A percentile compares a stretch with the other conserved stretches of the same genome.
These are phyloP conservation scores for Potentilla sterilis DNA, from an alignment of 306 rosid species.

Conservation along the genomic window DNA sequence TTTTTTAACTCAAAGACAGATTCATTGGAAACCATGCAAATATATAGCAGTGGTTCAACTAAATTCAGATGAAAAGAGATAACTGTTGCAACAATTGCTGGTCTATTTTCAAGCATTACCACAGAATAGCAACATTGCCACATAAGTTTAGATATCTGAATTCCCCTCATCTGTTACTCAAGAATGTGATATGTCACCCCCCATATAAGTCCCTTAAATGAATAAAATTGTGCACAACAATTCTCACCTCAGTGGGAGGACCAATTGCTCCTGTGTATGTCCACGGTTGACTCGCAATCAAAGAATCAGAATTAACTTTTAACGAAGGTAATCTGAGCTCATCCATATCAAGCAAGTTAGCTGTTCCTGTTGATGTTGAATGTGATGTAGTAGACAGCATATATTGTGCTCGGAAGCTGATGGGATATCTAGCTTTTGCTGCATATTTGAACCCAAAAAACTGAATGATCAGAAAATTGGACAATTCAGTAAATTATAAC, in stretches of 20 bases:
- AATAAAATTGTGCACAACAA: background rate
- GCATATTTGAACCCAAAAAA: conserved; percentile 33
- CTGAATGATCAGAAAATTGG: background rate
- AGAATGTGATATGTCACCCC: no score
- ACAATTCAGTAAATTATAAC: no score
- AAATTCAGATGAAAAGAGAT: no score
- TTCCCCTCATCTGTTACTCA: no score
- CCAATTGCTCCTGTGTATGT: conserved; percentile 41
- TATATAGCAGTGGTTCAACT: no score
- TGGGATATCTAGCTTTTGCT: conserved; percentile 55
- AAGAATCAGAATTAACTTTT: conserved; percentile 39
- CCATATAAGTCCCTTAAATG: no score
- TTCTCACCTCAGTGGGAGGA: conserved; percentile 50
- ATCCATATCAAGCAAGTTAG: conserved; percentile 52
- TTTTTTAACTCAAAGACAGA: background rate
- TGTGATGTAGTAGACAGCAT: conserved; percentile 52
- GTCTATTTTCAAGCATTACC: no score
- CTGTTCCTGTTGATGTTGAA: conserved; percentile 44
- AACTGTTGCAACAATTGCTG: no score
- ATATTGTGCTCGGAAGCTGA: conserved; percentile 54
- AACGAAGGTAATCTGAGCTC: conserved; percentile 49
- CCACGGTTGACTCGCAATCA: conserved; percentile 47
- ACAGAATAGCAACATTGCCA: no score
- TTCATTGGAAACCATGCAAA: background rate
- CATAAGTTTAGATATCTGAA: no score